Evolutionary conservation across 441 rosid genomes (phyloP).

Genomic region (Bruguiera hainesii): DNA sequence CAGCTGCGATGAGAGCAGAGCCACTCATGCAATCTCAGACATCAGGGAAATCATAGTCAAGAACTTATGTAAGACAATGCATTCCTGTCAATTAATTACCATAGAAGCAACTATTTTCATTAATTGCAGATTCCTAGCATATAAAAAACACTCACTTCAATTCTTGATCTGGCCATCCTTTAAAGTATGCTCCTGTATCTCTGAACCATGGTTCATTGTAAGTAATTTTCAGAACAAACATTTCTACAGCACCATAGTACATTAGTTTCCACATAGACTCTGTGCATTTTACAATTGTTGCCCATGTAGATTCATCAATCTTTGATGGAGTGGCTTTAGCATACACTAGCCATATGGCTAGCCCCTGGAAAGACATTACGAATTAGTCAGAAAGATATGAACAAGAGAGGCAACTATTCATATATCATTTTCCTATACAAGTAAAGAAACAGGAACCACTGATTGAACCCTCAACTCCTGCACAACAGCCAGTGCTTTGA

Average conservation of each 20-base stretch:
- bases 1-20: background rate
- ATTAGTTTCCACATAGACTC: conserved; percentile 91
- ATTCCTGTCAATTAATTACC: background rate
- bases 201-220: conserved; percentile 72
- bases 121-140: conserved; percentile 7
- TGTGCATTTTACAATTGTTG: conserved; percentile 63
- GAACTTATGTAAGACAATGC: background rate
- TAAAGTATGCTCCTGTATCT: conserved; percentile 53
- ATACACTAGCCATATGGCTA: conserved; percentile 55
- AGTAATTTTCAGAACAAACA: conserved; percentile 47
- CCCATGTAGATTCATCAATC: conserved; percentile 42
- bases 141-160: conserved; percentile 54
- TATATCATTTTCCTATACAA: background rate
- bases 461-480: background rate
- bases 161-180: conserved; percentile 92
- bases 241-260: conserved; percentile 65
- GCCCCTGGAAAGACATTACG: conserved; percentile 39
- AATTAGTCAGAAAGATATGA: background rate
- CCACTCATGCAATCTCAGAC: conserved; percentile 7
- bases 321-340: conserved; percentile 38
- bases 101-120: conserved; percentile 5
- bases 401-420: background rate
- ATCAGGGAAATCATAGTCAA: background rate
- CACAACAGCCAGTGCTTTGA: background rate
- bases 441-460: background rate